Conservation (phyloP, 2,329 filamentous ascomycete species). For the Stagonosporopsis vannaccii region DNA sequence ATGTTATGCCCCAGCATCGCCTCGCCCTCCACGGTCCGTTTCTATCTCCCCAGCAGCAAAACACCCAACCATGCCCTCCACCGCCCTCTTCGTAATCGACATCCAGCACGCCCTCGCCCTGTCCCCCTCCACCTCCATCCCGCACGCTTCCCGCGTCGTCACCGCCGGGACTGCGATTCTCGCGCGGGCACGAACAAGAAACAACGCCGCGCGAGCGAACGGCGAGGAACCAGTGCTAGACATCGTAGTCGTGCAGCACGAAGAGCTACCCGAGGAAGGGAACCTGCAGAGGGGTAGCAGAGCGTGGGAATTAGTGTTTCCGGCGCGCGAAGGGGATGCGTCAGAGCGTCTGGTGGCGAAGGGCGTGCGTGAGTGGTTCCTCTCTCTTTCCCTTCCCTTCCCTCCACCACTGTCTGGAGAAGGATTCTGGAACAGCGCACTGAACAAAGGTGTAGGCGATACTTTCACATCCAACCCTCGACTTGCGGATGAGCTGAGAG, state of each 20-base stretch:
- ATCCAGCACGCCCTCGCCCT: constrained; percentile 12
- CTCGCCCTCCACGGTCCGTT: no score
- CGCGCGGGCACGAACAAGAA: background rate
- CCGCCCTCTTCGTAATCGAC: constrained; percentile 21
- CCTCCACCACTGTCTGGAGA: background rate
- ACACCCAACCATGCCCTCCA: constrained; percentile 11
- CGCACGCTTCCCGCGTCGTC: constrained; percentile 6
- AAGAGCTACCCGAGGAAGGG: constrained; percentile 12
- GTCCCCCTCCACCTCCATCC: constrained; percentile 2
- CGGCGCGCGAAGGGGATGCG: constrained; percentile 6
- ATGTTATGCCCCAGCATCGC: no score
- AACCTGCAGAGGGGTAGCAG: constrained; percentile 8
- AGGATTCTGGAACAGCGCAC: background rate
- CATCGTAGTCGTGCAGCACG: constrained; percentile 20
- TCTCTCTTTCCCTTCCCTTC: no score
- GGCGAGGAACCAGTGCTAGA: background rate
- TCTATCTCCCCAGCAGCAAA: background rate
- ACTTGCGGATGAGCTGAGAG: constrained; percentile 7
- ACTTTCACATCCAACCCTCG: constrained; percentile 14
- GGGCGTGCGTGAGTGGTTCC: constrained; percentile 12
- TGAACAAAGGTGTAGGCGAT: constrained; percentile 5
- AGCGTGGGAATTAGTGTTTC: constrained; percentile 18
- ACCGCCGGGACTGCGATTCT: constrained; percentile 4
- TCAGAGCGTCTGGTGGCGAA: constrained; percentile 10
- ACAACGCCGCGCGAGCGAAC: background rate